Base-by-base conservation (phyloP, 2,329 filamentous ascomycete species). In the Trichoderma sp. region DNA sequence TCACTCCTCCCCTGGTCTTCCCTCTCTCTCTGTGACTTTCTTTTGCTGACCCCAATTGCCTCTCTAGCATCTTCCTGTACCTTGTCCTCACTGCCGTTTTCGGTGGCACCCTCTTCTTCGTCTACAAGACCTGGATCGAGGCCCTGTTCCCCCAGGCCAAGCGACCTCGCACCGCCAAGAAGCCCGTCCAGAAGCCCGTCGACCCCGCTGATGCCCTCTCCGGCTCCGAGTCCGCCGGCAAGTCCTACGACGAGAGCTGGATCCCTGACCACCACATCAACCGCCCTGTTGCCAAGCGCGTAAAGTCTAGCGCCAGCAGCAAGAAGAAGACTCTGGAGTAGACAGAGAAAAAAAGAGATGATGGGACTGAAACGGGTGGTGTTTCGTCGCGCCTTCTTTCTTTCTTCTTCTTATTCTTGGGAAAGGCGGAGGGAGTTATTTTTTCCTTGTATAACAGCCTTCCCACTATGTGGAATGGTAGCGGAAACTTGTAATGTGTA, bases 101-200 rank as follows among this genome's bases (percentile, higher is more conserved):
- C 83, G 91, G 86, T 78, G 95, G 93, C 77, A 95, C 93, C 72
- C 91, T 93, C 83, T 98, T 96, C 91, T 98, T 98, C 86, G 95
- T 98, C 87, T 99, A 99, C 91, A 97, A 93, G 88, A 97, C 96
- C 82, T 98, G 96, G 95, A 93, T 99, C 86, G 94, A 95, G 81
- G 93, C 95, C 16, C 93, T 99, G 83, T 98, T 98, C 89, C 96
- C 97, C 66, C 95, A 98, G 89, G 92, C 93, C 79, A 94, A 95
- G 88, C 91, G 92, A 87, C 87, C 89, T 75, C 89, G 88, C 81
- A 86, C 89, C 35, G 86, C 89, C 78, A 90, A 88, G 82, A 91
- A 91, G 83, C 84, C 85, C 80, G 94, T 94, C 89, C 93, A 93
- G 86, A 87, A 88, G 77, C 53, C 75, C 35, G 88, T 89, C 79